A percentile compares a stretch with the other conserved stretches of the same genome.
These are phyloP conservation scores for Saccharomyces hybrid DNA, from an alignment of 1,139 yeast species.

Conservation along the genomic window DNA sequence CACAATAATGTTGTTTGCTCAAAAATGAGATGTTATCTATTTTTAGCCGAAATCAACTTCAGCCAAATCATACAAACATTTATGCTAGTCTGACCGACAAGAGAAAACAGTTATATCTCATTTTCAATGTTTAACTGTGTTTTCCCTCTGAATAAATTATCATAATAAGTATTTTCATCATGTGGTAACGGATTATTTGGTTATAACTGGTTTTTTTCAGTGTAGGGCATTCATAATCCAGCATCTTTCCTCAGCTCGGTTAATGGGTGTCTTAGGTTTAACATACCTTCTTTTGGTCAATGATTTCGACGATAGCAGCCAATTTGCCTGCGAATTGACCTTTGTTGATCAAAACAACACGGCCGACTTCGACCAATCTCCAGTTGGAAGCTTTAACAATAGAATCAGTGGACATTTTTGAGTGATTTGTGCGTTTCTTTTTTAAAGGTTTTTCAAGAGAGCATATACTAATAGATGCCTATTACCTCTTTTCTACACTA, in stretches of 20 bases:
- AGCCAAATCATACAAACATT: background rate
- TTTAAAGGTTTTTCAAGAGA: background rate
- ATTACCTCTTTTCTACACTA: background rate
- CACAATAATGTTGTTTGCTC: background rate
- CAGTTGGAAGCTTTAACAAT: no score
- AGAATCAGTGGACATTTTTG: no score
- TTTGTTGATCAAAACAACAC: no score
- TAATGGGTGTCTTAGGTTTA: background rate
- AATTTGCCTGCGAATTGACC: no score
- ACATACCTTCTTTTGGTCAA: no score
- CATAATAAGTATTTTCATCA: background rate
- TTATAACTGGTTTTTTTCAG: background rate
- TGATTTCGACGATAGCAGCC: no score
- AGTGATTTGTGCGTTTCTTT: background rate
- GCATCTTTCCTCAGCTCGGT: background rate
- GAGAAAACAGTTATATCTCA: background rate
- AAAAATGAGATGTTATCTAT: background rate
- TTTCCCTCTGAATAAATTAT: background rate
- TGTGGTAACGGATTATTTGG: background rate
- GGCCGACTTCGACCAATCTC: no score
- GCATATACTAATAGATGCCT: background rate
- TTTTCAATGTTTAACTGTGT: background rate
- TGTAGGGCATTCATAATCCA: background rate
- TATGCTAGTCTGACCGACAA: background rate
- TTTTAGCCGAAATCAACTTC: background rate